A percentile compares a stretch with the other conserved stretches of the same genome.
Conservation (phyloP, 2,329 filamentous ascomycete genomes). For the Diaporthe helianthi region DNA sequence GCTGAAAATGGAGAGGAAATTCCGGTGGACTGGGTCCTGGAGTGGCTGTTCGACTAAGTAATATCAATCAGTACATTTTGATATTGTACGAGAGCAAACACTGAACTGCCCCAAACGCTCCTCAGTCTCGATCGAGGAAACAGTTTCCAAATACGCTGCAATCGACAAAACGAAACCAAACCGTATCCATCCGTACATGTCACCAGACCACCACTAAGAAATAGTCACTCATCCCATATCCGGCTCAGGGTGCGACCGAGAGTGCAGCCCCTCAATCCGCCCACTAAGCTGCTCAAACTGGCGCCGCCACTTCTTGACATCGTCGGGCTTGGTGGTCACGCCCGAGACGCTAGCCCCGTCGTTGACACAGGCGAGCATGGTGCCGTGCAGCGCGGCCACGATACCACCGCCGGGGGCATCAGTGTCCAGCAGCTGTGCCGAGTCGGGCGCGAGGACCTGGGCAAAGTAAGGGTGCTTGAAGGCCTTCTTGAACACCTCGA, state of each 20-base stretch:
- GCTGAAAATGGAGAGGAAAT: not conserved
- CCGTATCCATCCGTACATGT: not conserved
- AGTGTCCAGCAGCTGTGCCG: constrained; percentile 4
- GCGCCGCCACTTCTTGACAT: constrained; percentile 17
- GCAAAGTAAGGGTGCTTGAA: not conserved
- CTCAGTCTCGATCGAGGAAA: too few species aligned
- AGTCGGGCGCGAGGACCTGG: constrained; percentile 7
- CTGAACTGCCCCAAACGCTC: not conserved
- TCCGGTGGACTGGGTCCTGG: not conserved
- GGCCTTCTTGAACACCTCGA: constrained; percentile 8
- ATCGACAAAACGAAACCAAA: not conserved
- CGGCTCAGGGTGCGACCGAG: constrained; percentile 4
- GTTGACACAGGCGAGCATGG: constrained; percentile 3
- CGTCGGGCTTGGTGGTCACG: constrained; percentile 6
- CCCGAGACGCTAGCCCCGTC: constrained; percentile 1
- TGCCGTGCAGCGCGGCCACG: not conserved
- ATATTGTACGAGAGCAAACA: too few species aligned
- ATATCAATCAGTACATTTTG: too few species aligned
- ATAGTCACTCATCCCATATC: not conserved
- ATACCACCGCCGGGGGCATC: not conserved
- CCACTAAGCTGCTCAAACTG: constrained; percentile 9
- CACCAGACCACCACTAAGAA: not conserved
- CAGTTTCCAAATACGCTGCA: constrained; percentile 11
- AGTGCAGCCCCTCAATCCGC: not conserved
- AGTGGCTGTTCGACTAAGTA: not conserved